A percentile compares a stretch with the other conserved stretches of the same genome.
phyloP scores from a whole-genome alignment of 192 early-diverging fungal species.

The Backusella tuberculispora region DNA sequence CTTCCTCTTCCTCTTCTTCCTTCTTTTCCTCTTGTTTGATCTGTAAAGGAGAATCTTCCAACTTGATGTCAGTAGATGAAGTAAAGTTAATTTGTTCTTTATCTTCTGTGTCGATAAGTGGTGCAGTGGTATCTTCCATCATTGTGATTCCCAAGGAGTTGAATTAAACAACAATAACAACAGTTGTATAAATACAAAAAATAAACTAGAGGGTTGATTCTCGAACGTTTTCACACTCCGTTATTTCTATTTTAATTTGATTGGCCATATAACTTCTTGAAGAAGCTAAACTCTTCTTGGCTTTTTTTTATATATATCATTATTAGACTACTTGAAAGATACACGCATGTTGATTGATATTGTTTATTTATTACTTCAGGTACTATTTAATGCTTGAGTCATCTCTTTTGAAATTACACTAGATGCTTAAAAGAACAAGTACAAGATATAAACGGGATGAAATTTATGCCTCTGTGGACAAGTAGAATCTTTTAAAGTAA shows the following conservation, averaged over 20 bases:
- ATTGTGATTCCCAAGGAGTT: neutral
- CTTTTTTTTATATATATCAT: too few relatives aligned
- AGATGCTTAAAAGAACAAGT: too few relatives aligned
- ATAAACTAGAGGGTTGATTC: neutral
- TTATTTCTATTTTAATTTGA: neutral
- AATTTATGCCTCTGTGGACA: too few relatives aligned
- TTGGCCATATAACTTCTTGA: neutral
- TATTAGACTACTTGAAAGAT: too few relatives aligned
- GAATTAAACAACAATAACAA: conserved; percentile 4
- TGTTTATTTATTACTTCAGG: too few relatives aligned
- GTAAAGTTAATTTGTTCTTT: neutral
- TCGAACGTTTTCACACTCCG: neutral
- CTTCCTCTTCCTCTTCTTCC: too few relatives aligned
- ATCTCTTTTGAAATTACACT: too few relatives aligned
- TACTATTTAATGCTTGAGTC: too few relatives aligned
- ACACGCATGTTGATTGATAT: too few relatives aligned
- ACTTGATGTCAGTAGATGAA: conserved; percentile 4
- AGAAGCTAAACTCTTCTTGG: too few relatives aligned
- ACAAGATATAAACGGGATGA: too few relatives aligned
- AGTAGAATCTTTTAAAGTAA: too few relatives aligned
- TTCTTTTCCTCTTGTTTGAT: neutral
- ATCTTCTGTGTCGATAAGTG: conserved; percentile 10
- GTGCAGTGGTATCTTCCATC: conserved; percentile 3
- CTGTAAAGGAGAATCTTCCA: neutral
- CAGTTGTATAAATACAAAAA: neutral